phyloP scores from a whole-genome alignment of 2,329 filamentous ascomycete genomes.

The Ophiostoma sp. region DNA sequence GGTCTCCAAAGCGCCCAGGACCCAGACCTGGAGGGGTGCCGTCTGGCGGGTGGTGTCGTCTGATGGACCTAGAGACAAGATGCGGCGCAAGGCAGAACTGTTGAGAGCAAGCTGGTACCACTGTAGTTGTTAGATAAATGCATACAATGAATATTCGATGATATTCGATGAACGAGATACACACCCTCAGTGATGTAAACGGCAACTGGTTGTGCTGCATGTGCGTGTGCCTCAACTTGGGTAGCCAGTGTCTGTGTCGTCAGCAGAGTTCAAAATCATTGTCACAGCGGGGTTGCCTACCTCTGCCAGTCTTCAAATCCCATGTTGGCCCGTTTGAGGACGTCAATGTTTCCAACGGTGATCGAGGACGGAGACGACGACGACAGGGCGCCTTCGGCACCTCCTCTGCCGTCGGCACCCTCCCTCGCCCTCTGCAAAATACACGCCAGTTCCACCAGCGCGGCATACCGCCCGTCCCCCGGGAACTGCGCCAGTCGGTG shows the following conservation, averaged over 20 bases:
- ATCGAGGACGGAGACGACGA: neutral
- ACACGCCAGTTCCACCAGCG: slow-evolving; percentile 16
- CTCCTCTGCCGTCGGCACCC: neutral
- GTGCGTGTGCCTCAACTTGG: neutral
- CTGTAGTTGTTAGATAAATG: neutral
- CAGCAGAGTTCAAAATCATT: neutral
- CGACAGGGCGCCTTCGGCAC: neutral
- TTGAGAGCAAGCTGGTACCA: slow-evolving; percentile 17
- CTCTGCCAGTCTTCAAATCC: slow-evolving; percentile 20
- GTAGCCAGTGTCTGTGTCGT: neutral
- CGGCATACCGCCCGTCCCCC: slow-evolving; percentile 8
- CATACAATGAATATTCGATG: too few relatives aligned
- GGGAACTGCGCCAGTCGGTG: slow-evolving; percentile 9
- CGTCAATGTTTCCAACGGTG: neutral
- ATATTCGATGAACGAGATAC: too few relatives aligned
- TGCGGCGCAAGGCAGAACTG: neutral
- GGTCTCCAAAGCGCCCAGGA: slow-evolving; percentile 6
- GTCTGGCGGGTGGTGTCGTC: neutral
- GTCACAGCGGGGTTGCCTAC: neutral
- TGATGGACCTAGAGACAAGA: neutral
- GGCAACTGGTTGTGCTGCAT: slow-evolving; percentile 21
- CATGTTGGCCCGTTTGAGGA: slow-evolving; percentile 15
- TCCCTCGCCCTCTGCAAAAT: neutral
- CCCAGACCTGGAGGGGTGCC: neutral
- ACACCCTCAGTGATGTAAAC: slow-evolving; percentile 11